phyloP scores from a whole-genome alignment of 2,329 filamentous ascomycete genomes.

The Penicillium sp. region DNA sequence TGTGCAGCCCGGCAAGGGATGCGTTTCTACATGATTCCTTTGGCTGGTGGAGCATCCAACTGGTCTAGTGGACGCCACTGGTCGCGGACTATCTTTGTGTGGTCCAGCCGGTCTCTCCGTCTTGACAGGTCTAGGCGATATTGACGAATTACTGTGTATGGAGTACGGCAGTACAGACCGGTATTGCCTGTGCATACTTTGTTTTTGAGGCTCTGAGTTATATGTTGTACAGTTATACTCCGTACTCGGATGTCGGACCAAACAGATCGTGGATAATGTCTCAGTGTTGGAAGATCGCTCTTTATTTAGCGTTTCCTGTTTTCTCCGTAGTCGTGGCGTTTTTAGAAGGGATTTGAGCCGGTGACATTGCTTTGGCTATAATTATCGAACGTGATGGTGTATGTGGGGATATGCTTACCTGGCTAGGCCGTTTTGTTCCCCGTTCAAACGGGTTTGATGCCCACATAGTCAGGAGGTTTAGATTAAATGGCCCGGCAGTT shows the following conservation, averaged over 20 bases:
- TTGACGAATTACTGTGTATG: not conserved
- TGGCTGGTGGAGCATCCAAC: constrained; percentile 15
- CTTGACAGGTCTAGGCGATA: constrained; percentile 1
- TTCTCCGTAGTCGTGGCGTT: not conserved
- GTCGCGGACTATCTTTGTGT: constrained; percentile 11
- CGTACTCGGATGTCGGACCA: not conserved
- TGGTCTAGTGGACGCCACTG: constrained; percentile 22
- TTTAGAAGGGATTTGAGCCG: not conserved
- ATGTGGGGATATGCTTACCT: not conserved
- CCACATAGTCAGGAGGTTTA: not conserved
- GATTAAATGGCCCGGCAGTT: not conserved
- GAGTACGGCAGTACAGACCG: not conserved
- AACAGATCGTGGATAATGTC: not conserved
- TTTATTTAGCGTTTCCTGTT: not conserved
- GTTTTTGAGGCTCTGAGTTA: not conserved
- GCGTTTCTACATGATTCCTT: constrained; percentile 3
- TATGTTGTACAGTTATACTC: no score
- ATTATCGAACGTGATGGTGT: not conserved
- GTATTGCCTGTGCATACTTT: not conserved
- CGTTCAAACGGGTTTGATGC: not conserved
- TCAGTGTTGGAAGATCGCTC: constrained; percentile 1
- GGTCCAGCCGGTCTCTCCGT: constrained; percentile 12
- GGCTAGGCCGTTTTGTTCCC: not conserved
- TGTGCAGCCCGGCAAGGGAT: constrained; percentile 3
- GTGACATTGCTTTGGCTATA: not conserved